Evolutionary conservation across 2,329 filamentous ascomycete genomes (phyloP).

Genomic region (Graphiopsis chlorocephala): DNA sequence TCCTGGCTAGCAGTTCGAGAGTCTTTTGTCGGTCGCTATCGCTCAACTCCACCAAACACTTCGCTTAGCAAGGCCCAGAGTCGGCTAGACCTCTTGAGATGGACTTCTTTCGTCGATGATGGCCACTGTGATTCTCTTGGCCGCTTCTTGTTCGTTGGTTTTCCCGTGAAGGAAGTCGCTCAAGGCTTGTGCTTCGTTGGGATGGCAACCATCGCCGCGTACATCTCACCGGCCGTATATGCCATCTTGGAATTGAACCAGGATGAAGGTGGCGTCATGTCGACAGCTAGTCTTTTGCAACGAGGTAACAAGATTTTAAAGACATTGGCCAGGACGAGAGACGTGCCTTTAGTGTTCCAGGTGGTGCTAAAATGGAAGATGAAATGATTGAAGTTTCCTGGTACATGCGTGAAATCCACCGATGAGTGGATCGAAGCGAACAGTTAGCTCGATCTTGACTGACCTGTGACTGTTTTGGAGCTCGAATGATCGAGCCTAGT

Average conservation of each 20-base stretch:
- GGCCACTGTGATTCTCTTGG: background rate
- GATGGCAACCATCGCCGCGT: background rate
- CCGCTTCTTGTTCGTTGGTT: background rate
- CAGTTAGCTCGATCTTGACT: background rate
- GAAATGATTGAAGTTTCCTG: background rate
- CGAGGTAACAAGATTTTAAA: background rate
- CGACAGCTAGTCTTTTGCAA: background rate
- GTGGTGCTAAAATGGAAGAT: background rate
- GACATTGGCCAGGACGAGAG: background rate
- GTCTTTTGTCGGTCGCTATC: background rate
- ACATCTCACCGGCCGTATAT: background rate
- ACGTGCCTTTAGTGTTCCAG: background rate
- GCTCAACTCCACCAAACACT: background rate
- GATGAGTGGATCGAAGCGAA: background rate
- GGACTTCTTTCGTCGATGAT: background rate
- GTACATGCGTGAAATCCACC: background rate
- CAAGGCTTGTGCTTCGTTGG: background rate
- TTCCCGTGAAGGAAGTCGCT: background rate
- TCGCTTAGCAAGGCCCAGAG: background rate
- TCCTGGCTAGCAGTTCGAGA: background rate
- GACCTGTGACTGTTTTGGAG: background rate
- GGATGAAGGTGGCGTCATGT: background rate
- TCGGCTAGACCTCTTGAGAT: background rate
- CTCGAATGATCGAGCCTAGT: background rate
- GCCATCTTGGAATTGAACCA: background rate